phyloP scores from a whole-genome alignment of 2,329 filamentous ascomycete genomes.

The Berkeleyomyces basicola region DNA sequence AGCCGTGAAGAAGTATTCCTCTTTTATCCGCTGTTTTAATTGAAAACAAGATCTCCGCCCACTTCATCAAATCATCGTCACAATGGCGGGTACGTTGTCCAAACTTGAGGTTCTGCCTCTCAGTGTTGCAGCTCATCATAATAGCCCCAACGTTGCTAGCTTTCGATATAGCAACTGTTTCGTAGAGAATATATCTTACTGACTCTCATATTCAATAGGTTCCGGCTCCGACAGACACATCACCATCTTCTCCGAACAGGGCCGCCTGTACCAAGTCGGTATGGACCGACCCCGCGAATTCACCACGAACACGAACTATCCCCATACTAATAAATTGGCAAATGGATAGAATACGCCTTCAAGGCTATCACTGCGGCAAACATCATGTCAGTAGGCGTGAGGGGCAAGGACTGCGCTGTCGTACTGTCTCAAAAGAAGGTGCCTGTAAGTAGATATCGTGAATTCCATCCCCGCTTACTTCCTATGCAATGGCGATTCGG shows the following conservation, averaged over 20 bases:
- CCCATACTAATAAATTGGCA: background rate
- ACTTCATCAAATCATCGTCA: conserved; percentile 1
- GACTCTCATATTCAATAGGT: background rate
- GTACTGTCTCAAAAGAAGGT: conserved; percentile 99
- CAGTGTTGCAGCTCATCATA: background rate
- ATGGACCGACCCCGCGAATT: conserved; percentile 24
- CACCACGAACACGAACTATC: background rate
- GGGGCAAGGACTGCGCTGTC: conserved; percentile 93
- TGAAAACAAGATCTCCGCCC: background rate
- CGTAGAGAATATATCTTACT: background rate
- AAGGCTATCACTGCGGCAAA: conserved; percentile 99
- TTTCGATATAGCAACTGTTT: background rate
- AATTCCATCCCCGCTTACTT: background rate
- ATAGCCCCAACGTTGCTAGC: background rate
- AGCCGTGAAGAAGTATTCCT: background rate
- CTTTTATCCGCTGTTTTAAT: conserved; percentile 1
- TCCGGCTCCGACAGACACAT: conserved; percentile 95
- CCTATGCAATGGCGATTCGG: background rate
- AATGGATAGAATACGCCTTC: conserved; percentile 84
- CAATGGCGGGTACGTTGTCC: conserved; percentile 12
- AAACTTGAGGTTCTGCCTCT: background rate
- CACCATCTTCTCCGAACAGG: conserved; percentile 98
- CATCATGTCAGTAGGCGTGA: conserved; percentile 92
- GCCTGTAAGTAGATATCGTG: conserved; percentile 47
- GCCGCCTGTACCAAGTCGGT: conserved; percentile 99